Evolutionary conservation across 108 stramenopile species (phyloP).

Genomic region (Schizochytrium sp.): DNA sequence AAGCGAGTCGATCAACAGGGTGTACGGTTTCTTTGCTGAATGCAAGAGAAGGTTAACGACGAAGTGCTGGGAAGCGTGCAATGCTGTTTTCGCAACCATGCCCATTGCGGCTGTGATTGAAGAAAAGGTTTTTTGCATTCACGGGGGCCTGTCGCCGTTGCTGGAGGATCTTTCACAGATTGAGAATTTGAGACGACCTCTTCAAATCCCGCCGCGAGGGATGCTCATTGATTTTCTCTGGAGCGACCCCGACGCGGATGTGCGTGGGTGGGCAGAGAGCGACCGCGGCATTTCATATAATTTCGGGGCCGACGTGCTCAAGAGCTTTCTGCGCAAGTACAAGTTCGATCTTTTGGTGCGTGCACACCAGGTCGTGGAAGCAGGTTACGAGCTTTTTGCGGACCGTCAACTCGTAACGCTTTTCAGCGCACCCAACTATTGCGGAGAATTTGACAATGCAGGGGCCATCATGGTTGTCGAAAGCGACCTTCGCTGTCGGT

Average conservation of each 20-base stretch:
- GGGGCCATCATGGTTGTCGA: constrained; percentile 95
- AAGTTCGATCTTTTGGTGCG: constrained; percentile 96
- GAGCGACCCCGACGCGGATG: constrained; percentile 97
- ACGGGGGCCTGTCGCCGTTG: constrained; percentile 93
- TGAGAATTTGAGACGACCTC: constrained; percentile 82
- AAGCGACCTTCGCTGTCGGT: constrained; percentile 90
- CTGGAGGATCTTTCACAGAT: constrained; percentile 91
- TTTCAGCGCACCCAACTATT: constrained; percentile 94
- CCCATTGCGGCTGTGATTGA: constrained; percentile 96
- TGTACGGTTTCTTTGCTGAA: constrained; percentile 99
- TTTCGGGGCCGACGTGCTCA: constrained; percentile 97
- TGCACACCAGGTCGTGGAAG: constrained; percentile 98
- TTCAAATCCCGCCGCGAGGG: constrained; percentile 94
- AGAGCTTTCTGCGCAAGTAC: constrained; percentile 85
- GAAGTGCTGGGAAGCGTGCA: constrained; percentile 77
- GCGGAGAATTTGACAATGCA: constrained; percentile 98
- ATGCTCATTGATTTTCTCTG: constrained; percentile 94
- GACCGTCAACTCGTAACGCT: constrained; percentile 92
- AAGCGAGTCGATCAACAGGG: constrained; percentile 95
- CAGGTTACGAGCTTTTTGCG: constrained; percentile 97
- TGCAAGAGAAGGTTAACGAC: constrained; percentile 78
- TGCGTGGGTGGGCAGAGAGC: constrained; percentile 98
- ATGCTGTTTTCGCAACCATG: constrained; percentile 98
- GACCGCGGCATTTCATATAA: constrained; percentile 97
- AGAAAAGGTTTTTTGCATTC: constrained; percentile 98